These are phyloP conservation scores for Taxillus chinensis DNA, from an alignment of 164 flowering plant species.

Conservation along the genomic window DNA sequence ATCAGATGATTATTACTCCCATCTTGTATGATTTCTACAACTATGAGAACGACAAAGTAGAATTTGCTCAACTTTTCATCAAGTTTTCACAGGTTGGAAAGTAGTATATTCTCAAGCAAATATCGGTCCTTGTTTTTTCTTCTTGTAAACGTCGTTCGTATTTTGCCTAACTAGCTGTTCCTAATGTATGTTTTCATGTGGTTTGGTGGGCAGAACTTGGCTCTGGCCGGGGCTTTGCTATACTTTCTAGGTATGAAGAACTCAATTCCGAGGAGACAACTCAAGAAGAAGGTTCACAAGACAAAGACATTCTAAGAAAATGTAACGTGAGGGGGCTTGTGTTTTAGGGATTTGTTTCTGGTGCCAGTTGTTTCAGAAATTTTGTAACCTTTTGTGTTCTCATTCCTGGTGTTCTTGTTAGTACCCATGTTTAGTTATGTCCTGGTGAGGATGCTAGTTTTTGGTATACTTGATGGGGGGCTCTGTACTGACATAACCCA, in stretches of 20 bases:
- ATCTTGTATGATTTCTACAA: conserved; percentile 4
- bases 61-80: neutral
- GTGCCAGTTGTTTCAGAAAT: neutral
- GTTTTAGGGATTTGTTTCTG: neutral
- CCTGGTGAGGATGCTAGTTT: too few relatives aligned
- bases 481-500: too few relatives aligned
- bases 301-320: neutral
- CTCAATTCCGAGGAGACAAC: neutral
- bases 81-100: neutral
- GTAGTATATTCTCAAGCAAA: neutral
- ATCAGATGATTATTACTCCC: neutral
- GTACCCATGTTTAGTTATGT: neutral
- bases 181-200: too few relatives aligned
- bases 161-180: too few relatives aligned
- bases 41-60: neutral
- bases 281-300: neutral
- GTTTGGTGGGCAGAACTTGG: neutral
- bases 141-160: too few relatives aligned
- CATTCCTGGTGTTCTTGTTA: neutral
- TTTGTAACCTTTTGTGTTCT: neutral
- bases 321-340: neutral
- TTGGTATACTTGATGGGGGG: too few relatives aligned
- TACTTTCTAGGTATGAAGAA: conserved; percentile 3
- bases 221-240: conserved; percentile 1
- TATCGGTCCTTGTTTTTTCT: too few relatives aligned